Evolutionary conservation across 148 eudicot species (phyloP), one percentile per base, ranked within the genome.

Genomic region (Vaccinium corymbosum): DNA sequence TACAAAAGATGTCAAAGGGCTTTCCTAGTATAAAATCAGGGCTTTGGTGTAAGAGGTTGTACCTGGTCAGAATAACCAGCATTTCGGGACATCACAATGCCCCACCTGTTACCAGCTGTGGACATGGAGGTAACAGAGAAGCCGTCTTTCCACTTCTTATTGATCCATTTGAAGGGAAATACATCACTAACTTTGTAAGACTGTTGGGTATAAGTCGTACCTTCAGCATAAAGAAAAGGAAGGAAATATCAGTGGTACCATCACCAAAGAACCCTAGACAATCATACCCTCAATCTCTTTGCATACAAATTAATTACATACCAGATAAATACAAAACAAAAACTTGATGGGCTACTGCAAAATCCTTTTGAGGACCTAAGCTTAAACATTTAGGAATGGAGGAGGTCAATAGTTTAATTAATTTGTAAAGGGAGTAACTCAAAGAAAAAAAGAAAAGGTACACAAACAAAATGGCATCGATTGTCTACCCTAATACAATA

Each of bases 61-160:
- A 89, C 92, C 82, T 90, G 92, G 83, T 86, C 86, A 80, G 89
- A 85, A 83, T 82, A 90, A 27, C 91, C 89, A 57, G 90, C 82
- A 35, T 86, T 88, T 81, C 92, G 91, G 50, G 92, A 89, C 92
- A 90, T 90, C 46, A 90, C 89, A 72, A 90, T 74, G 10, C 87
- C 92, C 92, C 92, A 90, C 86, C 85, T 87, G 59, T 71, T 87
- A 77, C 92, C 92, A 20, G 92, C 83, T 53, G 92, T 89, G 20
- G 91, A 87, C 92, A 90, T 90, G 22, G 92, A 80, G 48, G 92
- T 90, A 20, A 90, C 92, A 53, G 85, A 80, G 84, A 89, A 90
- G 72, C 92, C 92, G 68, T 90, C 92, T 81, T 87, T 87, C 92
- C 92, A 90, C 85, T 90, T 90, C 87, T 90, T 90, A 80, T 89